phyloP scores from a whole-genome alignment of 2,329 filamentous ascomycete genomes.

The Paracorniculantispora psalliotae region DNA sequence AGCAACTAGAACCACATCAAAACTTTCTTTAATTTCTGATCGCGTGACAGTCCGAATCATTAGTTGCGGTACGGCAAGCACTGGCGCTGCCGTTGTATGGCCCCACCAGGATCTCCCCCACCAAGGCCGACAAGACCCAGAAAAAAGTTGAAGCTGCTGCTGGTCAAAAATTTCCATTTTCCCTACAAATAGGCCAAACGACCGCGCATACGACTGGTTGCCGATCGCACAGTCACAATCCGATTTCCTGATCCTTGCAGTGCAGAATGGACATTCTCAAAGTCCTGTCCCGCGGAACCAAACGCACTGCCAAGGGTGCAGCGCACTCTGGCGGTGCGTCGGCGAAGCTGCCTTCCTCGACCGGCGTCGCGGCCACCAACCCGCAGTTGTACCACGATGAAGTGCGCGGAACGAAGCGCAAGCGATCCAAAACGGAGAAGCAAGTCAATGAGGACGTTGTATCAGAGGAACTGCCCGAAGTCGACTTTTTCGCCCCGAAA shows the following conservation, averaged over 20 bases:
- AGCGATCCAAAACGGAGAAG: slow-evolving; percentile 36
- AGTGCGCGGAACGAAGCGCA: slow-evolving; percentile 49
- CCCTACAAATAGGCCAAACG: background rate
- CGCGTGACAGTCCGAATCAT: background rate
- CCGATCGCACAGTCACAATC: background rate
- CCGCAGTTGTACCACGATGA: slow-evolving; percentile 66
- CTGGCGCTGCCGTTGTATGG: background rate
- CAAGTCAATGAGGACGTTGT: slow-evolving; percentile 22
- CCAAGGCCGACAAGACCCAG: slow-evolving; percentile 3
- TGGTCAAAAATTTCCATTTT: slow-evolving; percentile 1
- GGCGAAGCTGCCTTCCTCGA: slow-evolving; percentile 55
- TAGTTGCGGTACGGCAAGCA: background rate
- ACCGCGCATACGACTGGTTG: background rate
- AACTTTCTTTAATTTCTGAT: background rate
- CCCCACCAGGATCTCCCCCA: background rate
- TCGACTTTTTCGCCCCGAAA: slow-evolving; percentile 57
- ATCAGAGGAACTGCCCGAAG: slow-evolving; percentile 40
- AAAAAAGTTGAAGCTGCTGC: slow-evolving; percentile 10
- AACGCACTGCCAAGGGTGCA: slow-evolving; percentile 40
- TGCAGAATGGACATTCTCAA: slow-evolving; percentile 65
- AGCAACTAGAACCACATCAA: no score
- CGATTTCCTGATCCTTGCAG: background rate
- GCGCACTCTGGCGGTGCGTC: slow-evolving; percentile 26
- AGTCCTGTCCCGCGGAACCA: slow-evolving; percentile 65
- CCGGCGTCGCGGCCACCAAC: slow-evolving; percentile 51